A percentile compares a stretch with the other conserved stretches of the same genome.
Evolutionary conservation across 495 filamentous ascomycete species (phyloP).

Genomic region (Penicillium riverlandense): DNA sequence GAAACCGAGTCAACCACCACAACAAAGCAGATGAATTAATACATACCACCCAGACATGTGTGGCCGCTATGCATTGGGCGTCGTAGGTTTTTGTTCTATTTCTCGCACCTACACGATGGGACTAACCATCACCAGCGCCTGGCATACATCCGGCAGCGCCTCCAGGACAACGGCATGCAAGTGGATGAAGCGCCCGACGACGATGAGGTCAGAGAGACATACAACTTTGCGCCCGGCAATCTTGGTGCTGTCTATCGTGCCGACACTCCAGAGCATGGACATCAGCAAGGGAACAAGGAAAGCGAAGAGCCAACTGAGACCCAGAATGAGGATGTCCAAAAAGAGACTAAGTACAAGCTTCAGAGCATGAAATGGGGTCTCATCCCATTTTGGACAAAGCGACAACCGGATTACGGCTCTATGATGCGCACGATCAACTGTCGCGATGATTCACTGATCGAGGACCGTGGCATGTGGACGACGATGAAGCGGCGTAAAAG

Average conservation of each 20-base stretch:
- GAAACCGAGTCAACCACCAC: too few species aligned
- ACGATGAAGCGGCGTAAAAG: constrained; percentile 83
- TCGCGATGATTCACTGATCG: constrained; percentile 76
- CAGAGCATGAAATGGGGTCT: constrained; percentile 93
- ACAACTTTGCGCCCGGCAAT: constrained; percentile 89
- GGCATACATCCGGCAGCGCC: constrained; percentile 60
- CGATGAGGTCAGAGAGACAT: constrained; percentile 66
- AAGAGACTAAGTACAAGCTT: constrained; percentile 61
- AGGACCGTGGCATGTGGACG: constrained; percentile 80
- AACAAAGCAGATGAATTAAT: not conserved
- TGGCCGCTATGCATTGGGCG: constrained; percentile 72
- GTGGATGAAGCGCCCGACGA: constrained; percentile 74
- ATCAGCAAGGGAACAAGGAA: constrained; percentile 7
- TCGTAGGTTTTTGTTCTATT: constrained; percentile 46
- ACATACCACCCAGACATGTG: constrained; percentile 54
- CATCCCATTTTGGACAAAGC: constrained; percentile 87
- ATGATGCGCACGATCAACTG: constrained; percentile 90
- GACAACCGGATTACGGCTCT: constrained; percentile 66
- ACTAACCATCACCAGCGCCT: constrained; percentile 35
- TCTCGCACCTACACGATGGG: not conserved
- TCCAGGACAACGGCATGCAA: constrained; percentile 67
- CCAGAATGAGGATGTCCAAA: not conserved
- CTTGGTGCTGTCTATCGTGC: constrained; percentile 84
- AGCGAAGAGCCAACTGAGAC: constrained; percentile 1
- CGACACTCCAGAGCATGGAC: constrained; percentile 50